These are phyloP conservation scores for Eimeria zaria DNA, from an alignment of 169 alveolate genomes.

Conservation along the genomic window DNA sequence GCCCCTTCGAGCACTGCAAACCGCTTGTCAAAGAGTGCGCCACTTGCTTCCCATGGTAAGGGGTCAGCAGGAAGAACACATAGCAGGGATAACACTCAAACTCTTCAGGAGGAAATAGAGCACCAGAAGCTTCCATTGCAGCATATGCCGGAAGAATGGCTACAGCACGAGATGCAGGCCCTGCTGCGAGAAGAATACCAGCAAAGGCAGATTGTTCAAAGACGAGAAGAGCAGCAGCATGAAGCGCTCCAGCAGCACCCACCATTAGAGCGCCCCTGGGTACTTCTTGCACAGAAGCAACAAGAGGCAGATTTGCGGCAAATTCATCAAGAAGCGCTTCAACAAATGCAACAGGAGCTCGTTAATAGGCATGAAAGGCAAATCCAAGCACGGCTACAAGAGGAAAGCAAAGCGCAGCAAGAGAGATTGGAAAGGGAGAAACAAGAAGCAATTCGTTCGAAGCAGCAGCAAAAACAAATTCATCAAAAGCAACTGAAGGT, in stretches of 20 bases:
- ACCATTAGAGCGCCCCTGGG: conserved; percentile 37
- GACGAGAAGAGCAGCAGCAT: conserved; percentile 55
- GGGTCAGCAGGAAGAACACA: neutral
- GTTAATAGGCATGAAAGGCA: neutral
- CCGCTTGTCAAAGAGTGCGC: neutral
- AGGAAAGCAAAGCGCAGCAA: neutral
- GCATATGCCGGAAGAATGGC: conserved; percentile 30
- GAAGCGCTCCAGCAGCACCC: conserved; percentile 62
- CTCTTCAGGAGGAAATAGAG: neutral
- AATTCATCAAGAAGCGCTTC: neutral
- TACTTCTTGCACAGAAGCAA: conserved; percentile 28
- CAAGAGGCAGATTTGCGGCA: conserved; percentile 6
- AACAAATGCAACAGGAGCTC: conserved; percentile 4
- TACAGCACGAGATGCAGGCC: conserved; percentile 66
- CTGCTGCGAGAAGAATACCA: conserved; percentile 25
- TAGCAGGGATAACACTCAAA: neutral
- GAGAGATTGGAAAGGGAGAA: neutral
- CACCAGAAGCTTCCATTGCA: neutral
- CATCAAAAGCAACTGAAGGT: neutral
- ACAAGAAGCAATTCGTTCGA: neutral
- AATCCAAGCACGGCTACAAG: conserved; percentile 26
- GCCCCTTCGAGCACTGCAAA: neutral
- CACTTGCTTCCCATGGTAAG: neutral
- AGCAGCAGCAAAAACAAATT: neutral
- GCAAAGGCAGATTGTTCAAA: conserved; percentile 48